Base-by-base conservation (phyloP, 2,329 filamentous ascomycete genomes). In the Colletotrichum cordylinicola region DNA sequence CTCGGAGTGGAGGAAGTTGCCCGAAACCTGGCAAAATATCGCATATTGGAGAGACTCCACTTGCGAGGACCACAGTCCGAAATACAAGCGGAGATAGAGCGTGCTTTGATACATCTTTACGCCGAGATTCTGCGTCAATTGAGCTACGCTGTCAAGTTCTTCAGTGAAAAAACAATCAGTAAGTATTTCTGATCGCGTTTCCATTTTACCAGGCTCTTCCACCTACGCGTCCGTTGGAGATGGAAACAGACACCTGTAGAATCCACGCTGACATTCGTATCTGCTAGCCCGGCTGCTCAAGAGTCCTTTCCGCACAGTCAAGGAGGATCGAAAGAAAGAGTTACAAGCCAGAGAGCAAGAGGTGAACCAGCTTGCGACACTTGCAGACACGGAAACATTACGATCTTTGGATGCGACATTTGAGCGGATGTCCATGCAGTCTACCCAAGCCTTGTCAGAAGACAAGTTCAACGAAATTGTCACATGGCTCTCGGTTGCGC, bases 321-420 rank as follows among this genome's bases (percentile, higher is more conserved):
- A 70, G 21, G 27, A 35, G 12, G 39, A 55, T 1, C 58, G 68
- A n/a, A 21, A 39, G 4, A 64, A 55, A 7, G 39, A 29, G 4
- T 12, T 70, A 3, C 8, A 8, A 9, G 6, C 6, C 8, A 9
- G 27, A 29, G 68, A 64, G 37, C 7, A 18, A 3, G 39, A 64
- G 2, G 58, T 70, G 10, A 37, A 64, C 2, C 6, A 35, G 8
- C 62, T 64, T 15, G 21, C 68, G 0, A 52, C 27, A 12, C 8
- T 70, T 2, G 8, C 58, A 7, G 68, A 70, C 15, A 4, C 68
- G 2, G n/a, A 70, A 1, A 55, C 6, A n/a, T 4, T 56, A 3
- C 39, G n/a, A 1, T 29, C n/a, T 2, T 1, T 64, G 0, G 10
- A 70, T 6, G 29, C 0, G 3, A 15, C n/a, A 6, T 70, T 64